Evolutionary conservation across 164 flowering plant genomes (phyloP).

Genomic region (Warburgia ugandensis): DNA sequence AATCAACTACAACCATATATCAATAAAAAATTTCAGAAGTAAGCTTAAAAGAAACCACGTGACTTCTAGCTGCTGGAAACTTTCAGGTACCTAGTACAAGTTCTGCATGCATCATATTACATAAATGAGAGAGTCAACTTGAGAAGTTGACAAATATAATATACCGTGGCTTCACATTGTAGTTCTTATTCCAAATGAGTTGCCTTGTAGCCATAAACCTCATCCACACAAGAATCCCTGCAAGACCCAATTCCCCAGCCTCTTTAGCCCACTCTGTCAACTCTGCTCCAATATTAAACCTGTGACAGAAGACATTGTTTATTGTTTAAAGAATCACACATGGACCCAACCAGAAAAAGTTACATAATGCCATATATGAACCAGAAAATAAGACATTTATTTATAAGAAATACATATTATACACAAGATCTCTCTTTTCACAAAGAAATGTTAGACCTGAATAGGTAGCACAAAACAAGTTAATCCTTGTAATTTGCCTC

Average conservation of each 20-base stretch:
- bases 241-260: conserved; percentile 81
- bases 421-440: too few species aligned
- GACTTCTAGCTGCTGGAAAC: too few species aligned
- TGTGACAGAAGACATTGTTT: conserved; percentile 20
- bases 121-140: too few species aligned
- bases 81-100: too few species aligned
- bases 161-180: conserved; percentile 98
- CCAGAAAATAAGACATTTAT: too few species aligned
- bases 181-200: conserved; percentile 96
- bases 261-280: conserved; percentile 62
- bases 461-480: not conserved
- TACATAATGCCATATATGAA: too few species aligned
- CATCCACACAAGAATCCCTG: conserved; percentile 98
- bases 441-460: conserved; percentile 2
- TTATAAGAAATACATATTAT: too few species aligned
- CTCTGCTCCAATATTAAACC: conserved; percentile 96
- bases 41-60: too few species aligned
- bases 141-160: conserved; percentile 8
- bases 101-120: too few species aligned
- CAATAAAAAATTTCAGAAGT: too few species aligned
- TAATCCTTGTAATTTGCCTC: not conserved
- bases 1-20: too few species aligned
- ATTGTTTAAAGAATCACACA: not conserved
- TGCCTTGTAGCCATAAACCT: conserved; percentile 98
- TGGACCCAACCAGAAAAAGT: not conserved